A percentile compares a stretch with the other conserved stretches of the same genome.
These are phyloP conservation scores for Pugionium cornutum DNA, from an alignment of 345 rosid genomes.

Conservation along the genomic window DNA sequence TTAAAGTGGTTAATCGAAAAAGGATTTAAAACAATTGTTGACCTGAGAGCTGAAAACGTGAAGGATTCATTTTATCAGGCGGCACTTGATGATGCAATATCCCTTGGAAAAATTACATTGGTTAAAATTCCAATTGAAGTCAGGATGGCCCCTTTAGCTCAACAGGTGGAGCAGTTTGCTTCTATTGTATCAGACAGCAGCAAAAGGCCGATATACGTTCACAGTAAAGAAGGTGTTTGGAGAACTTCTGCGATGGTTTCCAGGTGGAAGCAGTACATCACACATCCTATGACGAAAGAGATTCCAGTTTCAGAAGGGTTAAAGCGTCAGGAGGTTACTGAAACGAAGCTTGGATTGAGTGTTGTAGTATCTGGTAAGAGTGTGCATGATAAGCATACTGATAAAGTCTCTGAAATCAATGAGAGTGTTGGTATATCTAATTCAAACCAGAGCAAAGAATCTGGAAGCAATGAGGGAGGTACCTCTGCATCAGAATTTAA, in stretches of 20 bases:
- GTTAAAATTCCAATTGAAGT: constrained; percentile 79
- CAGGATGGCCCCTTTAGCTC: constrained; percentile 78
- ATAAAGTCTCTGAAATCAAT: constrained; percentile 30
- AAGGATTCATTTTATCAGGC: constrained; percentile 81
- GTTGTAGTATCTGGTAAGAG: constrained; percentile 38
- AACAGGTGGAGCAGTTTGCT: constrained; percentile 93
- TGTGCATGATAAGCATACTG: constrained; percentile 34
- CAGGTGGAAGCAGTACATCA: constrained; percentile 92
- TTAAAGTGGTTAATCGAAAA: constrained; percentile 75
- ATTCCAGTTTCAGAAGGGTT: constrained; percentile 42
- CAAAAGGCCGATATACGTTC: constrained; percentile 83
- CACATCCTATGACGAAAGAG: constrained; percentile 46
- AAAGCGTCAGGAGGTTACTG: constrained; percentile 39
- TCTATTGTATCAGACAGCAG: constrained; percentile 67
- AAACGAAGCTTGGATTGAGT: constrained; percentile 39
- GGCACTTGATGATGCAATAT: constrained; percentile 62
- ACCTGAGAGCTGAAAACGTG: constrained; percentile 76
- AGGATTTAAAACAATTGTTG: constrained; percentile 82
- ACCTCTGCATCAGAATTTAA: constrained; percentile 36
- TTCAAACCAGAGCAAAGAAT: constrained; percentile 39
- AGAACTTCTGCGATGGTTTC: constrained; percentile 91
- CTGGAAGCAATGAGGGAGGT: constrained; percentile 42
- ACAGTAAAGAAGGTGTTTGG: constrained; percentile 91
- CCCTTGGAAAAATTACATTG: constrained; percentile 58
- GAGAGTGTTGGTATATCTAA: constrained; percentile 34